These are phyloP conservation scores for Tetrapyrgos nigripes DNA, from an alignment of 1,284 basidiomycete genomes.

Conservation along the genomic window DNA sequence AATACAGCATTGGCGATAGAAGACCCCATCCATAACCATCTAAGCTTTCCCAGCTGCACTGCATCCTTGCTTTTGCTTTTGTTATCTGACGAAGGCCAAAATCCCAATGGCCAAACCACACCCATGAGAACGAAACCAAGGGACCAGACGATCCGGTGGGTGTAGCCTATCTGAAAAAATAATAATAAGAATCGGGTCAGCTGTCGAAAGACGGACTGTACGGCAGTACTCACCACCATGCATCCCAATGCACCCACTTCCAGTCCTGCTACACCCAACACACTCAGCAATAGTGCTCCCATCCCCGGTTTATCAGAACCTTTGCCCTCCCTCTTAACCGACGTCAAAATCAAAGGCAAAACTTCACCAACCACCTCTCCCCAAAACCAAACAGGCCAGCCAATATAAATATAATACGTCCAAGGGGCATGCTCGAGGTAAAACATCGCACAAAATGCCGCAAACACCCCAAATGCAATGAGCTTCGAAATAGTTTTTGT, in stretches of 20 bases:
- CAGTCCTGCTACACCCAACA: slow-evolving; percentile 42
- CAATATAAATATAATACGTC: slow-evolving; percentile 81
- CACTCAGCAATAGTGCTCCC: slow-evolving; percentile 29
- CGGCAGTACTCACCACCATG: slow-evolving; percentile 68
- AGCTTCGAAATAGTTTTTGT: background rate
- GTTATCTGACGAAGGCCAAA: slow-evolving; percentile 44
- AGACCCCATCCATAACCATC: slow-evolving; percentile 53
- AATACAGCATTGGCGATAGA: slow-evolving; percentile 72
- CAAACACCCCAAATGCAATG: slow-evolving; percentile 33
- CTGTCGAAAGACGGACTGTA: background rate
- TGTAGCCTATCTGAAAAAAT: slow-evolving; percentile 64
- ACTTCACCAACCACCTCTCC: background rate
- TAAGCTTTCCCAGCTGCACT: slow-evolving; percentile 16
- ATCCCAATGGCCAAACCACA: slow-evolving; percentile 66
- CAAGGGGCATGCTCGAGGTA: slow-evolving; percentile 68
- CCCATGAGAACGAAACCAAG: slow-evolving; percentile 71
- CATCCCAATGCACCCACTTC: slow-evolving; percentile 58
- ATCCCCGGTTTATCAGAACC: too few relatives aligned
- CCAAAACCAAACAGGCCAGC: slow-evolving; percentile 56
- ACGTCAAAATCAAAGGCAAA: slow-evolving; percentile 1
- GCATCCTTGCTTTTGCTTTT: too few relatives aligned
- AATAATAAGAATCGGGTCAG: background rate
- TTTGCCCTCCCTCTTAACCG: slow-evolving; percentile 17
- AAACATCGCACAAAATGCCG: slow-evolving; percentile 59
- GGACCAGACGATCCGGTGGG: slow-evolving; percentile 77